Evolutionary conservation across 2,329 filamentous ascomycete genomes (phyloP).

Genomic region (Sarocladiaceae sp.): DNA sequence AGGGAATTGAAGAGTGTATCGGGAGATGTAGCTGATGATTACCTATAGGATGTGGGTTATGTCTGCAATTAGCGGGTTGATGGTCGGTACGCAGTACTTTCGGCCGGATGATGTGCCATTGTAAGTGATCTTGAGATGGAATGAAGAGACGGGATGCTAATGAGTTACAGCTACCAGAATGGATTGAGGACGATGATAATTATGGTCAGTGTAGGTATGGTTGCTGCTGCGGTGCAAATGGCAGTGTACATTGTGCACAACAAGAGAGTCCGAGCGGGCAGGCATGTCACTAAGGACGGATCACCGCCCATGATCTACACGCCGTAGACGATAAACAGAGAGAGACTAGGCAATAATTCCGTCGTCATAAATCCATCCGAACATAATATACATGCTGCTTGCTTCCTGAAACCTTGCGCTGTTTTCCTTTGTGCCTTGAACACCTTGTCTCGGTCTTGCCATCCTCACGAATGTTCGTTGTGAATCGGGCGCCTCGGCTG

Average conservation of each 20-base stretch:
- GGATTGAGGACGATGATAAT: conserved; percentile 41
- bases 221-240: conserved; percentile 35
- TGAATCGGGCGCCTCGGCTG: no score
- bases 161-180: conserved; percentile 33
- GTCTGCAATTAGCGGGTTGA: conserved; percentile 45
- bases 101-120: conserved; percentile 36
- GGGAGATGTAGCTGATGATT: background rate
- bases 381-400: no score
- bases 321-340: background rate
- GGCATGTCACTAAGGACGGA: conserved; percentile 4
- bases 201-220: conserved; percentile 36
- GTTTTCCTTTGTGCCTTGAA: no score
- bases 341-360: no score
- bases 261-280: conserved; percentile 20
- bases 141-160: no score
- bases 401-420: no score
- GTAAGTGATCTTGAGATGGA: no score
- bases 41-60: conserved; percentile 41
- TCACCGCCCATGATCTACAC: background rate
- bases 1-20: background rate
- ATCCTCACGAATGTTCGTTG: no score
- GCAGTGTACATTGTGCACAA: conserved; percentile 34
- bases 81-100: conserved; percentile 49
- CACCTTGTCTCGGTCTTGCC: no score
- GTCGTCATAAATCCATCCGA: no score